Conservation (phyloP, 2,329 filamentous ascomycete genomes). For the Monilinia aucupariae region DNA sequence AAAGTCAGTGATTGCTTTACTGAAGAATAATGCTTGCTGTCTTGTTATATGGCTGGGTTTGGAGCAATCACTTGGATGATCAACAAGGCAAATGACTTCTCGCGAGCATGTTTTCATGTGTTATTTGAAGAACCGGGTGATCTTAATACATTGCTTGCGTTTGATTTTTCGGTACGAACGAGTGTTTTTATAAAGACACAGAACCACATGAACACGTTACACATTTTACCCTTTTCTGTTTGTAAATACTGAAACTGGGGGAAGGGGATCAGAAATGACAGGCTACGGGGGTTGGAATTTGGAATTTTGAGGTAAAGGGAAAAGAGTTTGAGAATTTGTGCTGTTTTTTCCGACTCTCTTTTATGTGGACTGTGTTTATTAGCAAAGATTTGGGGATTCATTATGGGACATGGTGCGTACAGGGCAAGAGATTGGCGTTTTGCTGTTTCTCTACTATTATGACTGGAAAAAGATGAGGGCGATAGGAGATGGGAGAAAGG, state of each 20-base stretch:
- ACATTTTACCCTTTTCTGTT: background rate
- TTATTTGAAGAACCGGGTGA: background rate
- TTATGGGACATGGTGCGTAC: constrained; percentile 3
- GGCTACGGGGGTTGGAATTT: background rate
- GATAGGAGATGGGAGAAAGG: background rate
- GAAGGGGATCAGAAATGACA: constrained; percentile 1
- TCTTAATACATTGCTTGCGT: background rate
- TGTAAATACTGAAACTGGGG: constrained; percentile 7
- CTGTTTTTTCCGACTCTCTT: background rate
- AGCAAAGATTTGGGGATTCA: constrained; percentile 2
- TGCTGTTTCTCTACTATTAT: background rate
- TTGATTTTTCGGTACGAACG: background rate
- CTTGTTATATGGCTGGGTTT: background rate
- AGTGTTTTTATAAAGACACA: constrained; percentile 4
- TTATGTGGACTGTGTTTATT: constrained; percentile 2
- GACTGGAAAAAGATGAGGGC: background rate
- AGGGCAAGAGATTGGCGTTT: constrained; percentile 6
- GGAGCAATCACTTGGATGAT: constrained; percentile 5
- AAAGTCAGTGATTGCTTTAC: background rate
- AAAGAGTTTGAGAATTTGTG: constrained; percentile 6
- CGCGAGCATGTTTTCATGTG: constrained; percentile 6
- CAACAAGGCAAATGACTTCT: background rate
- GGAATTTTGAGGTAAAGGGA: constrained; percentile 2
- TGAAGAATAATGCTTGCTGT: background rate
- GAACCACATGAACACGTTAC: background rate